Conservation (phyloP, 2,329 filamentous ascomycete species). For the Calonectria hongkongensis region DNA sequence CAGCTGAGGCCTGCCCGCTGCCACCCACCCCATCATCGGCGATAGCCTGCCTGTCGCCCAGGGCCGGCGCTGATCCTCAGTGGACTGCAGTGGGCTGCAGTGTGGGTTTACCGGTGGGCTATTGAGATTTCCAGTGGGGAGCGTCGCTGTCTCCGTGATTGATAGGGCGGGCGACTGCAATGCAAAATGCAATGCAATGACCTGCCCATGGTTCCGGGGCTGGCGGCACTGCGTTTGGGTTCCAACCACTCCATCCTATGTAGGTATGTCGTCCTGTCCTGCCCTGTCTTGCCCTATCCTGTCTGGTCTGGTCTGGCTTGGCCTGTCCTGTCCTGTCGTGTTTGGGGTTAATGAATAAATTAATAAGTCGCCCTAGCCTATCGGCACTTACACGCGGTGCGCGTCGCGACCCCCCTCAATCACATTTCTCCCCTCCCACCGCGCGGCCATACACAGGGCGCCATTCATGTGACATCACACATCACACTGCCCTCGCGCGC, state of each 20-base stretch:
- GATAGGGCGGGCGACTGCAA: neutral
- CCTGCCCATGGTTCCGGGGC: neutral
- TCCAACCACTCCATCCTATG: slow-evolving; percentile 4
- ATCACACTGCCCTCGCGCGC: slow-evolving; percentile 21
- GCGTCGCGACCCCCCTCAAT: neutral
- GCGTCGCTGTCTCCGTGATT: neutral
- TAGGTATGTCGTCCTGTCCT: too few species aligned
- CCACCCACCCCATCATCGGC: slow-evolving; percentile 11
- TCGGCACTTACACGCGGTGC: slow-evolving; percentile 20
- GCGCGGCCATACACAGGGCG: neutral
- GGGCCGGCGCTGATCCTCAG: slow-evolving; percentile 16
- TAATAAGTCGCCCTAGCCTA: neutral
- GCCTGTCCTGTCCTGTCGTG: neutral
- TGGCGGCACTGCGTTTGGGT: neutral
- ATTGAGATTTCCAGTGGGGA: slow-evolving; percentile 23
- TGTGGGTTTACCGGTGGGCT: neutral
- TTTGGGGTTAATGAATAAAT: slow-evolving; percentile 9
- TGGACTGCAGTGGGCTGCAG: neutral
- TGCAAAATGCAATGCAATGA: too few species aligned
- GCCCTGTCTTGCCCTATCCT: slow-evolving; percentile 6
- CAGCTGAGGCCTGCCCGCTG: slow-evolving; percentile 11
- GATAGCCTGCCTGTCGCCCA: slow-evolving; percentile 6
- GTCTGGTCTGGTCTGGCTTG: neutral
- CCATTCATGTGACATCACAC: slow-evolving; percentile 29
- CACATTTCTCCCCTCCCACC: neutral